Evolutionary conservation across 2,329 filamentous ascomycete genomes (phyloP).

Genomic region (Monosporascus sp.): DNA sequence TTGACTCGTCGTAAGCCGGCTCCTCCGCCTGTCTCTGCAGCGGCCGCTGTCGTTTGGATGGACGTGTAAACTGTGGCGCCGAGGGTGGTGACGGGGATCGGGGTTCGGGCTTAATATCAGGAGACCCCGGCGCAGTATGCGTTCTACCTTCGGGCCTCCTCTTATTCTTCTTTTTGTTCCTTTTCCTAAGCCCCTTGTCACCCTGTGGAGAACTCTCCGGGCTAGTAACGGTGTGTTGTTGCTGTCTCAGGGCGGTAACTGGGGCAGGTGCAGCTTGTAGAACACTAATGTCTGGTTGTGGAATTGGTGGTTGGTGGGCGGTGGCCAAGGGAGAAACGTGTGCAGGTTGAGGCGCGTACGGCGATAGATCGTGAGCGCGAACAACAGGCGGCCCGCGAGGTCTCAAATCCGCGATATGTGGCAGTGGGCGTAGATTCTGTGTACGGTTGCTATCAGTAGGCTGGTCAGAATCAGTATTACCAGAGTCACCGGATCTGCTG

Average conservation of each 20-base stretch:
- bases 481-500: constrained; percentile 38
- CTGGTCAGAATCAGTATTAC: constrained; percentile 30
- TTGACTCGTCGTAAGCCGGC: constrained; percentile 40
- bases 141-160: constrained; percentile 46
- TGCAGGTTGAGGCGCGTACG: constrained; percentile 69
- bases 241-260: constrained; percentile 51
- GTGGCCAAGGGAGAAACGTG: constrained; percentile 58
- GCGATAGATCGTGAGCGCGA: constrained; percentile 67
- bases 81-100: constrained; percentile 55
- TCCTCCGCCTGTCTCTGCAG: constrained; percentile 35
- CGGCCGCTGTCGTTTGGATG: constrained; percentile 52
- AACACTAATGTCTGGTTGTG: constrained; percentile 24
- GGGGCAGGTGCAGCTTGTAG: constrained; percentile 45
- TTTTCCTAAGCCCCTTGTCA: constrained; percentile 43
- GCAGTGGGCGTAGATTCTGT: constrained; percentile 29
- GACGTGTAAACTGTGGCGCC: constrained; percentile 46
- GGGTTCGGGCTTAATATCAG: constrained; percentile 61
- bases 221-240: constrained; percentile 44
- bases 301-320: constrained; percentile 30
- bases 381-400: constrained; percentile 56
- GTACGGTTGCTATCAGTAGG: constrained; percentile 29
- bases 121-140: constrained; percentile 41
- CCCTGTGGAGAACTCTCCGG: constrained; percentile 57
- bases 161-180: constrained; percentile 43
- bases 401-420: constrained; percentile 33